These are phyloP conservation scores for Stephania yunnanensis DNA, from an alignment of 164 flowering plant genomes.

Conservation along the genomic window DNA sequence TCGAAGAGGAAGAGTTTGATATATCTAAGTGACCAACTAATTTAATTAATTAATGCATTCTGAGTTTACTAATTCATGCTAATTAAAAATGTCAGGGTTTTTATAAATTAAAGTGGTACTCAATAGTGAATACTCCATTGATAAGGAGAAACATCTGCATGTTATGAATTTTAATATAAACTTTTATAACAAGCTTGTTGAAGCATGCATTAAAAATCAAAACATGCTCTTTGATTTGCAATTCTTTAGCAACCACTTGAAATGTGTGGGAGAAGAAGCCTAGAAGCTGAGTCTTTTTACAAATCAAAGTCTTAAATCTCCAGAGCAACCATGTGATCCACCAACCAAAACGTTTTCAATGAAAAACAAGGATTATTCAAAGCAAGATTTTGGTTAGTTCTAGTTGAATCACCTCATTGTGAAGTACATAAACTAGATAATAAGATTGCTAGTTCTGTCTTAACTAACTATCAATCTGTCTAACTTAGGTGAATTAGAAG, in stretches of 20 bases:
- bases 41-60: too few species aligned
- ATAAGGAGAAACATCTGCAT: too few species aligned
- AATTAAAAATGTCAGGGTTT: too few species aligned
- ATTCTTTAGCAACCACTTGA: background rate
- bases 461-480: background rate
- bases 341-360: conserved; percentile 29
- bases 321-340: conserved; percentile 46
- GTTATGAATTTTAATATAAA: too few species aligned
- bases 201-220: background rate
- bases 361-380: conserved; percentile 18
- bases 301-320: background rate
- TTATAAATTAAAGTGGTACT: too few species aligned
- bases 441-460: background rate
- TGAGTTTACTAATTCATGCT: too few species aligned
- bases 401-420: conserved; percentile 33
- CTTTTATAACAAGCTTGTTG: too few species aligned
- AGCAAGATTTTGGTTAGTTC: conserved; percentile 43
- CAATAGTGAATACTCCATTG: too few species aligned
- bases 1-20: too few species aligned
- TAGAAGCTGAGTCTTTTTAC: background rate
- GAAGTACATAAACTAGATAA: conserved; percentile 4
- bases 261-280: conserved; percentile 9
- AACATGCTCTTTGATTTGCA: conserved; percentile 1
- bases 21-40: too few species aligned
- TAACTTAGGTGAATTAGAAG: background rate